phyloP scores from a whole-genome alignment of 2,329 filamentous ascomycete genomes.

The Mycosphaerella sp. region DNA sequence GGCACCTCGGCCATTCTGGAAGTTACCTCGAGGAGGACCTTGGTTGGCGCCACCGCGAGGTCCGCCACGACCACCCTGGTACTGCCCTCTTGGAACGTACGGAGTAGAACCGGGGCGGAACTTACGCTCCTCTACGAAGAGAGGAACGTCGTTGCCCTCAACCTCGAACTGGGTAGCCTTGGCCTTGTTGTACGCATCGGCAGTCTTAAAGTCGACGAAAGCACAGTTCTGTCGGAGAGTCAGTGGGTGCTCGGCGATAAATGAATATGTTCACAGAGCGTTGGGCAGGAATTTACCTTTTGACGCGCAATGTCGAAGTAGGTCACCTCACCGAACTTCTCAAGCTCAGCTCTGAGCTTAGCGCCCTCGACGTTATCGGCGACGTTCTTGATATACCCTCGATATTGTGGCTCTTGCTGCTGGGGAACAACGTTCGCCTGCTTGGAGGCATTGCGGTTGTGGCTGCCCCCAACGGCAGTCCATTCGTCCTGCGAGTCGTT shows the following conservation, averaged over 20 bases:
- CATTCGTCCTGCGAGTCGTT: constrained; percentile 62
- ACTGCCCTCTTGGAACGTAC: constrained; percentile 35
- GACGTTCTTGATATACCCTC: constrained; percentile 94
- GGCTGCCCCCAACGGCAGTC: constrained; percentile 74
- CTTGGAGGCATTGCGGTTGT: constrained; percentile 78
- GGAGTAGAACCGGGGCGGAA: constrained; percentile 42
- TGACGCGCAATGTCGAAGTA: constrained; percentile 59
- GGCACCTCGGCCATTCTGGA: constrained; percentile 59
- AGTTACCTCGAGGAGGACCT: constrained; percentile 42
- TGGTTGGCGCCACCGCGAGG: constrained; percentile 48
- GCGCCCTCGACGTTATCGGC: constrained; percentile 76
- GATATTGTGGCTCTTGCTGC: constrained; percentile 64
- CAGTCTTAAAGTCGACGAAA: constrained; percentile 84
- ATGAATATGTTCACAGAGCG: not conserved
- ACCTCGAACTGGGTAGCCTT: constrained; percentile 74
- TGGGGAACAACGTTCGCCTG: constrained; percentile 53
- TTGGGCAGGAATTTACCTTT: constrained; percentile 58
- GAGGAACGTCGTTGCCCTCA: constrained; percentile 70
- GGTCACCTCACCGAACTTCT: constrained; percentile 59
- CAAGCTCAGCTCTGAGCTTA: constrained; percentile 63
- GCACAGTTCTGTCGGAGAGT: constrained; percentile 70
- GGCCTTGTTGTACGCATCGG: constrained; percentile 76
- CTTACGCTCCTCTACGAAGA: constrained; percentile 84
- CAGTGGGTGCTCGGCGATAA: not conserved
- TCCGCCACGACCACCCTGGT: constrained; percentile 36